A percentile compares a stretch with the other conserved stretches of the same genome.
These are phyloP conservation scores for Salix brachista DNA, from an alignment of 345 rosid species.

Conservation along the genomic window DNA sequence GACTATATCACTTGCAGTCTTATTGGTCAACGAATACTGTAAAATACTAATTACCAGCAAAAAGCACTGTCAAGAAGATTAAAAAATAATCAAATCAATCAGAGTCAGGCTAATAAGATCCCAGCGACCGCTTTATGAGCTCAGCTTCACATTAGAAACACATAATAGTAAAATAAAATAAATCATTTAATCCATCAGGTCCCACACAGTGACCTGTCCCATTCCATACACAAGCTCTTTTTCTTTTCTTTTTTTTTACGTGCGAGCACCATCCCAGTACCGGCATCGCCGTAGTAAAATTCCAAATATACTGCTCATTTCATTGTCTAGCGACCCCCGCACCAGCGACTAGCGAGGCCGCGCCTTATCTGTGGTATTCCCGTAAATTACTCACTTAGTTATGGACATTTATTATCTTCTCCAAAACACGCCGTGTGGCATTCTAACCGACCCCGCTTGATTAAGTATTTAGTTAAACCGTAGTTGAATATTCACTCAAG, in stretches of 20 bases:
- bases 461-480: background rate
- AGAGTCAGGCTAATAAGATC: background rate
- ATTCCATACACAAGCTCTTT: background rate
- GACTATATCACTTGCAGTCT: background rate
- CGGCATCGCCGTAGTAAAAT: constrained; percentile 11
- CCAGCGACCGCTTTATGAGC: background rate
- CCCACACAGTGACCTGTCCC: constrained; percentile 11
- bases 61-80: background rate
- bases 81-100: background rate
- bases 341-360: background rate
- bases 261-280: background rate
- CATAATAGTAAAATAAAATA: background rate
- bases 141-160: background rate
- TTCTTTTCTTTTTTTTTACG: background rate
- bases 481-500: background rate
- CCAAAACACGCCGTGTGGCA: constrained; percentile 15
- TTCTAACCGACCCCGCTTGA: background rate
- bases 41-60: background rate
- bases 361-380: background rate
- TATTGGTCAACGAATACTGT: background rate
- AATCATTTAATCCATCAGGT: background rate
- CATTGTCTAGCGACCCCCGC: background rate
- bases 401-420: background rate
- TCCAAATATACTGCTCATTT: background rate
- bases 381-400: background rate